A percentile compares a stretch with the other conserved stretches of the same genome.
These are phyloP conservation scores for Kregervanrija fluxuum DNA, from an alignment of 805 yeast genomes.

Conservation along the genomic window DNA sequence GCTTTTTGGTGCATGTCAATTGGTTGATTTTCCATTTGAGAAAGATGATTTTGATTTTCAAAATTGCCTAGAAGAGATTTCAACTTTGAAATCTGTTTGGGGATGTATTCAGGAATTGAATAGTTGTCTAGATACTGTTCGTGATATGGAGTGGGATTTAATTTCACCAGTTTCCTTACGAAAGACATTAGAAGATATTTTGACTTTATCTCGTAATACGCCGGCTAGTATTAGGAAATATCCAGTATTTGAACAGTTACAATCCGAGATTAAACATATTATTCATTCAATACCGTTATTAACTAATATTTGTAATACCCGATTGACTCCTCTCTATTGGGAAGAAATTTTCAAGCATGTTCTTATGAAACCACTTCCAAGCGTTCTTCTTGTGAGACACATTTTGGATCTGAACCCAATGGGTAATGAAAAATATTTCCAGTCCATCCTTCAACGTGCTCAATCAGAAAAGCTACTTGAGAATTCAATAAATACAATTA, in stretches of 20 bases:
- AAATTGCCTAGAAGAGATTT: conserved; percentile 39
- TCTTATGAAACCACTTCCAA: conserved; percentile 7
- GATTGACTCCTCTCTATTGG: conserved; percentile 68
- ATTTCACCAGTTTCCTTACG: conserved; percentile 40
- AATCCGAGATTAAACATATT: conserved; percentile 34
- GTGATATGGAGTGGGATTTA: conserved; percentile 40
- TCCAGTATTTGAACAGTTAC: conserved; percentile 59
- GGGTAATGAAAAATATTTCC: conserved; percentile 38
- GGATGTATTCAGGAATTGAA: conserved; percentile 45
- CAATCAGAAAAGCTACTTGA: conserved; percentile 65
- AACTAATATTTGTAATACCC: conserved; percentile 44
- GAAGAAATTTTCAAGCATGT: conserved; percentile 32
- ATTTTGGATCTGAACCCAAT: conserved; percentile 52
- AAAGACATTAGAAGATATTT: conserved; percentile 42
- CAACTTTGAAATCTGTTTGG: conserved; percentile 60
- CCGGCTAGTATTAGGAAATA: conserved; percentile 59
- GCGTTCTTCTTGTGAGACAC: conserved; percentile 42
- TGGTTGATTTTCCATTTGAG: conserved; percentile 22
- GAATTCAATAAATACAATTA: conserved; percentile 43
- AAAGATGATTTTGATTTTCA: conserved; percentile 22
- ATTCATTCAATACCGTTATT: conserved; percentile 34
- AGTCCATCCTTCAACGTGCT: conserved; percentile 51
- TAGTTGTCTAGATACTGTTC: conserved; percentile 37
- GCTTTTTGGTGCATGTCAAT: conserved; percentile 27
- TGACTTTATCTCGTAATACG: conserved; percentile 39